phyloP scores from a whole-genome alignment of 768 basidiomycete genomes.

The Trametes maxima region DNA sequence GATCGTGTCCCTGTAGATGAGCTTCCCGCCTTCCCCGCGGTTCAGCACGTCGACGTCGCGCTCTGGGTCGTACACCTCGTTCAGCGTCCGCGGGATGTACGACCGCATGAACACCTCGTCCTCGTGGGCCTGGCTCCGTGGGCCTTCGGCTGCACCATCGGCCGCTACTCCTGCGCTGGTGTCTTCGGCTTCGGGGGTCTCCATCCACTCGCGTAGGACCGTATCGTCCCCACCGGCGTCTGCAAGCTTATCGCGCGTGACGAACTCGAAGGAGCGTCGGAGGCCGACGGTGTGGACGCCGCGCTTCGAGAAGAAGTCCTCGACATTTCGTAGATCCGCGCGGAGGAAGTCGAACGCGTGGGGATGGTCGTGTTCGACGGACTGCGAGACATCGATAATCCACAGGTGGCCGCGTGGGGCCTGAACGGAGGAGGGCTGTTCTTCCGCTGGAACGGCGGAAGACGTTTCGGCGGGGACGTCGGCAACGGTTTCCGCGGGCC shows the following conservation, averaged over 20 bases:
- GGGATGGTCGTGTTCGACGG: constrained; percentile 98
- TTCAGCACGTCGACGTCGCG: constrained; percentile 80
- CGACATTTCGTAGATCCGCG: constrained; percentile 87
- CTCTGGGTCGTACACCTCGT: constrained; percentile 94
- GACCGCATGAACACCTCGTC: constrained; percentile 88
- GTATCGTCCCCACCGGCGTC: constrained; percentile 33
- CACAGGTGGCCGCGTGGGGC: constrained; percentile 59
- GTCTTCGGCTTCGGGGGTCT: constrained; percentile 34
- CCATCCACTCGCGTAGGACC: constrained; percentile 51
- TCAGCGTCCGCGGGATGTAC: constrained; percentile 90
- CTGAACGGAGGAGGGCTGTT: constrained; percentile 1
- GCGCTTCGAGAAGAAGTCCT: constrained; percentile 84
- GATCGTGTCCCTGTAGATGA: constrained; percentile 89
- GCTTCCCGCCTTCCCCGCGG: constrained; percentile 65
- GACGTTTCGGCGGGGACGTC: no score
- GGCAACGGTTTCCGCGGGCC: no score
- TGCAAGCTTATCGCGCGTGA: constrained; percentile 60
- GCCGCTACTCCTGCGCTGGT: constrained; percentile 20
- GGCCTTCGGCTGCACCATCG: not conserved
- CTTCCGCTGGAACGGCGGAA: not conserved
- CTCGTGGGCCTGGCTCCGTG: constrained; percentile 54
- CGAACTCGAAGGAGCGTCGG: constrained; percentile 84
- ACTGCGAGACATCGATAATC: constrained; percentile 98
- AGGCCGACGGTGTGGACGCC: constrained; percentile 80
- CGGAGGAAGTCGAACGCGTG: constrained; percentile 95